Evolutionary conservation across 2,329 filamentous ascomycete genomes (phyloP), one percentile per base, ranked within the genome.

Genomic region (Talaromyces sp.): DNA sequence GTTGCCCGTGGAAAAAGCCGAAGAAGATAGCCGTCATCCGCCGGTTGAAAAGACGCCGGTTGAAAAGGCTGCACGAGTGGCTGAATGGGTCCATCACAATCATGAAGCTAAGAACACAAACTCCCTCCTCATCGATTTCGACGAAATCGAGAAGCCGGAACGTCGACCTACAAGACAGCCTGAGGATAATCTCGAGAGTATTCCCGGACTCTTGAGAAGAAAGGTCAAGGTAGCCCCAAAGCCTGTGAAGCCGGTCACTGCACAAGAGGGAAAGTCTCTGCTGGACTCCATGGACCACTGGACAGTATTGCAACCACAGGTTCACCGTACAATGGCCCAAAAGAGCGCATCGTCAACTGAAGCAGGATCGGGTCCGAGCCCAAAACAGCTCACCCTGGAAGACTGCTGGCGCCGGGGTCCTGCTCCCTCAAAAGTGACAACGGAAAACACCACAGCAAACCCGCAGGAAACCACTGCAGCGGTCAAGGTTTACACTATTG

Each of bases 281-380:
- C 27, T 16, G 12, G 50, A 53, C 50, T 53, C 28, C 9, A 30
- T 30, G 50, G 12, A 16, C n/a, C 30, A 30, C 30, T 53, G 50
- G 50, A 28, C 50, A 16, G 27, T 31, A 7, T 53, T 53, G 50
- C 23, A 14, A 2, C 56, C 52, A 56, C 57, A 67, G 31, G 69
- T 71, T 56, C 67, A 70, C 53, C 65, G 58, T 9, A 72, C 66
- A 10, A 75, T 75, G 73, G 61, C 56, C n/a, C 74, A 76, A 18
- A 69, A 68, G 60, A 56, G 68, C 8, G 59, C 64, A 4, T 70
- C 64, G 10, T 47, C 60, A 5, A 52, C 30, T 18, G 65, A 27
- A 23, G 68, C 70, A 51, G 59, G 61, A 16, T 62, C 60, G 23
- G 61, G 57, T 14, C 64, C 66, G 33, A 67, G 68, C 0, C 68